A percentile compares a stretch with the other conserved stretches of the same genome.
These are phyloP conservation scores for Lentinula lateritia DNA, from an alignment of 768 basidiomycete species.

Conservation along the genomic window DNA sequence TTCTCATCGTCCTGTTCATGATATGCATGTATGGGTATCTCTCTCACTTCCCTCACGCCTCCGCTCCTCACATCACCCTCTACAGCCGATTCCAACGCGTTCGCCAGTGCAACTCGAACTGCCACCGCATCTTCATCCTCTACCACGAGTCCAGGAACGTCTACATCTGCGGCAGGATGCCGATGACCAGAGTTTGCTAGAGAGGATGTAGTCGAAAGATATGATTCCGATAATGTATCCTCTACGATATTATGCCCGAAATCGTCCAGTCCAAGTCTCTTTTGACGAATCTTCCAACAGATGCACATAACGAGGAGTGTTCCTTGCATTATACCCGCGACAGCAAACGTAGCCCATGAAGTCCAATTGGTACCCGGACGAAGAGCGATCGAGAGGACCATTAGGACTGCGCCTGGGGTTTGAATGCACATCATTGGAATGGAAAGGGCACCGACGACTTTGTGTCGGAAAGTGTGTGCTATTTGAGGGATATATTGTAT, in stretches of 20 bases:
- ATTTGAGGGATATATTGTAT: constrained; percentile 91
- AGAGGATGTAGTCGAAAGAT: neutral
- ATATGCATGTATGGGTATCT: neutral
- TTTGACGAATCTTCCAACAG: constrained; percentile 78
- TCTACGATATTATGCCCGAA: constrained; percentile 60
- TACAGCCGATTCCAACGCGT: constrained; percentile 17
- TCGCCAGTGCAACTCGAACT: constrained; percentile 14
- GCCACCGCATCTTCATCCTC: constrained; percentile 15
- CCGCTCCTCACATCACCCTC: constrained; percentile 16
- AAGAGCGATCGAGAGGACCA: constrained; percentile 78
- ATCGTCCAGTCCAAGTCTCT: constrained; percentile 73
- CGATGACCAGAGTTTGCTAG: neutral
- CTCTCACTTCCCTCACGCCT: constrained; percentile 8
- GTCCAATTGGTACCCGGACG: constrained; percentile 82
- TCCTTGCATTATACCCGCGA: constrained; percentile 82
- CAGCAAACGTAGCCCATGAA: constrained; percentile 81
- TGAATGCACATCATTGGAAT: constrained; percentile 97
- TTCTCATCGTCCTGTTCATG: neutral
- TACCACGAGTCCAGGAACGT: constrained; percentile 17
- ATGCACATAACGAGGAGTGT: constrained; percentile 81
- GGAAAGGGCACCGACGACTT: constrained; percentile 87
- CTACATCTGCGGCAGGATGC: constrained; percentile 9
- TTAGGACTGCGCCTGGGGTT: constrained; percentile 82
- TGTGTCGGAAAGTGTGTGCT: constrained; percentile 65
- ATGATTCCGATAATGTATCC: neutral